Evolutionary conservation across 2,329 filamentous ascomycete species (phyloP), one percentile per base, ranked within the genome.

Genomic region (Teratosphaeria epicoccoides): DNA sequence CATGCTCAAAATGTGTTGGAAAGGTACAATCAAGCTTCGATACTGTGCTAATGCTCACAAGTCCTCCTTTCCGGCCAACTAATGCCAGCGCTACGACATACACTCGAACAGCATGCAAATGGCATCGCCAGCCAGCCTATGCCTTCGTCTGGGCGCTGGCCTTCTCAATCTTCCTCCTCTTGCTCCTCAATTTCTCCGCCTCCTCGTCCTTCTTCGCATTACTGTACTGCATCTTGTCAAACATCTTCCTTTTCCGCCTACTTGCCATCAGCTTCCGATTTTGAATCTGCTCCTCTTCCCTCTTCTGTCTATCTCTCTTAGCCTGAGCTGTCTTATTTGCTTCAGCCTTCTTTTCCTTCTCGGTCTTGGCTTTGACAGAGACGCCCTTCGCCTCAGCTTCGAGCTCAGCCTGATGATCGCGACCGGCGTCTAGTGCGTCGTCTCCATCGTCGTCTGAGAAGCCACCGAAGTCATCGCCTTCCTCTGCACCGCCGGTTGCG

Each of bases 231-330:
- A 98, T 98, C 76, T 96, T 93, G 76, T 97, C 93, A 60, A 91
- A 85, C 64, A 96, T 75, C 82, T 96, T 96, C 64, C 93, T 80
- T 83, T 97, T 98, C 81, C 94, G 93, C 71, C 94, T 87, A 70
- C 86, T 87, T 76, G 97, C 84, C 93, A 98, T 98, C 75, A 94
- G 93, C 81, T 95, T 96, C 68, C 88, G 85, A 57, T 91, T 80
- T 70, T 95, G 89, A 53, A 94, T 71, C 63, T 97, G 90, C 70
- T 97, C 93, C 66, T 93, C 87, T 63, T 79, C 73, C 62, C 71
- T 68, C 63, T 81, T 79, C 67, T 77, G 78, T 54, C 82, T 80
- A 29, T 82, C 80, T 54, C 73, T 71, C 71, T 87, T 84, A 74
- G 84, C 85, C 60, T 80, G 59, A 76, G 80, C 85, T 59, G 84